Percentiles rank a stretch among this genome's conserved stretches.
Conservation (phyloP, 2,329 filamentous ascomycete genomes). For the Ceratocystis cacaofunesta region DNA sequence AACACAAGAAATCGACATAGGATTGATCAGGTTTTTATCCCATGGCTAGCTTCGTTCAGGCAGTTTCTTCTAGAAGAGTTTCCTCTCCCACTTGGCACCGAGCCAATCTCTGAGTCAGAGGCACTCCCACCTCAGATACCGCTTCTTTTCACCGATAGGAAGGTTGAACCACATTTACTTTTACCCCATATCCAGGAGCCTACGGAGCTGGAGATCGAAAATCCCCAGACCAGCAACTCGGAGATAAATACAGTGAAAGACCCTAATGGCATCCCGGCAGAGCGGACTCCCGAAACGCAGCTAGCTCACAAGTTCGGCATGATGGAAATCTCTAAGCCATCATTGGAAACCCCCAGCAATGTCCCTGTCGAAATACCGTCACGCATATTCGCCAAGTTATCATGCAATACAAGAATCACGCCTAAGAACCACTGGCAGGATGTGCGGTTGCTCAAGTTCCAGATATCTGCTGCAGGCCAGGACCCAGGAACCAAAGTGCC, state of each 20-base stretch:
- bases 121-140: slow-evolving; percentile 58
- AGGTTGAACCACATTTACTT: neutral
- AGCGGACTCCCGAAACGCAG: slow-evolving; percentile 24
- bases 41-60: slow-evolving; percentile 58
- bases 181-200: neutral
- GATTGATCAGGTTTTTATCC: slow-evolving; percentile 65
- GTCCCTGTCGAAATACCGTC: slow-evolving; percentile 9
- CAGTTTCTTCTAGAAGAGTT: slow-evolving; percentile 50
- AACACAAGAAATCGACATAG: slow-evolving; percentile 29
- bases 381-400: slow-evolving; percentile 33
- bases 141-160: slow-evolving; percentile 6
- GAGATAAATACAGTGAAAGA: neutral
- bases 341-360: slow-evolving; percentile 5
- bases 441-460: slow-evolving; percentile 63
- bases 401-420: slow-evolving; percentile 59
- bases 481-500: slow-evolving; percentile 18
- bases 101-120: slow-evolving; percentile 58
- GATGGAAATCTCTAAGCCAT: neutral
- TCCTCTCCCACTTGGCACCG: slow-evolving; percentile 51
- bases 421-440: slow-evolving; percentile 78
- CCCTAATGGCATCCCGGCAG: neutral
- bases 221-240: neutral
- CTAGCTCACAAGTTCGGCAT: slow-evolving; percentile 13
- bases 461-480: slow-evolving; percentile 23
- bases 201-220: neutral